Base-by-base conservation (phyloP, 768 basidiomycete species). In the Leccinum variicolor region DNA sequence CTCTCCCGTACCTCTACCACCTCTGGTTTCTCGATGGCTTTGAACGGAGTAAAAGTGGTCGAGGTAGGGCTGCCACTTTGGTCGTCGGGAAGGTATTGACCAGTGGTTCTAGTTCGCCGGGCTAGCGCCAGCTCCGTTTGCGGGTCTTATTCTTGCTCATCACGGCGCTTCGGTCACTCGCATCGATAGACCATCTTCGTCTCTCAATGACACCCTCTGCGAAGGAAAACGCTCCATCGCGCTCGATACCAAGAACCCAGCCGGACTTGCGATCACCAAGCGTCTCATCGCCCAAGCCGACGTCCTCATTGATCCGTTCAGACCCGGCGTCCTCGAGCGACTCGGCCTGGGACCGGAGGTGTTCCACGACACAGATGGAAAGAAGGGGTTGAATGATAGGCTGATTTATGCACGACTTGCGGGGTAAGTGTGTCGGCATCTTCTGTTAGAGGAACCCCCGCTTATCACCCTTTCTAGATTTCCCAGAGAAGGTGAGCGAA, bases 241-340 rank as follows among this genome's bases (percentile, higher is more conserved):
- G 15, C 74, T 93, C 55, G 82, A 89, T 63, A 78, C 84, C 17
- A 93, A 92, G 74, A 68, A 77, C 8, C 69, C 76, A 10, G 78
- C 77, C 28, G 91, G 91, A 31, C 69, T 81, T 45, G 79, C 78
- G 19, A 67, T 84, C 19, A 66, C 87, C 55, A 79, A 78, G 67
- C 80, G 76, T 47, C 75, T 94, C 57, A 81, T 92, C 23, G 68
- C 75, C 28, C 70, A 77, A 34, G 87, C 89, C n/a, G 91, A 94
- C 69, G 79, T 93, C 15, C 74, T 93, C 47, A 89, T 94, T 64
- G 91, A 94, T 67, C 85, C 92, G 1, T 94, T 89, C 69, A 77
- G 91, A 49, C 90, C 91, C 51, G 92, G 91, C 1, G 89, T 92
- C 2, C 77, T 93, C 74, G 91, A 94, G 66, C 79, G 81, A 58